Percentiles rank a stretch among this genome's conserved stretches.
phyloP scores from a whole-genome alignment of 306 rosid species.

The Cucurbita ficifolia region DNA sequence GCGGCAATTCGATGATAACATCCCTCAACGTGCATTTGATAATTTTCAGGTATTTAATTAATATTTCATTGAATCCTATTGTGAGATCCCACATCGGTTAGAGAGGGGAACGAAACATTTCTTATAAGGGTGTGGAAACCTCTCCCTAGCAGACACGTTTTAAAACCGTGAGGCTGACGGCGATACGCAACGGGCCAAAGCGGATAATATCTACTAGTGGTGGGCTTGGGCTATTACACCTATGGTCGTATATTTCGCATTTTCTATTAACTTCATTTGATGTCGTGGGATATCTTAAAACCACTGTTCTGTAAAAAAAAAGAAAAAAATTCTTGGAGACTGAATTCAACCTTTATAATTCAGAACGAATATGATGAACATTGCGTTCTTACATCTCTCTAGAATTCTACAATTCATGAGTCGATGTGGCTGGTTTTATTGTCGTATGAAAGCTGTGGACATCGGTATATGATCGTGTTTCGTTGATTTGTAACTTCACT shows the following conservation, averaged over 20 bases:
- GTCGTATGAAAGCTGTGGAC: neutral
- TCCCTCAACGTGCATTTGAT: constrained; percentile 71
- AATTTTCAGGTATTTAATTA: constrained; percentile 68
- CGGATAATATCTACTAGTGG: too few relatives aligned
- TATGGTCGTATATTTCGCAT: neutral
- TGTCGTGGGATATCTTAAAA: neutral
- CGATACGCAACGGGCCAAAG: too few relatives aligned
- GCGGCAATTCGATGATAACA: constrained; percentile 72
- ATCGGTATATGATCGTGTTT: neutral
- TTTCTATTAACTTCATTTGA: neutral
- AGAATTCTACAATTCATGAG: neutral
- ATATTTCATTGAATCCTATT: neutral
- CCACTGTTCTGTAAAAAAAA: too few relatives aligned
- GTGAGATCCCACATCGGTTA: too few relatives aligned
- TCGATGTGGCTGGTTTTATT: neutral
- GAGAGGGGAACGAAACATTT: too few relatives aligned
- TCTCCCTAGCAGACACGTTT: too few relatives aligned
- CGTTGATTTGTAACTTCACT: neutral
- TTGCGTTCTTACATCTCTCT: too few relatives aligned
- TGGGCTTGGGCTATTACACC: too few relatives aligned
- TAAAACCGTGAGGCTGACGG: too few relatives aligned
- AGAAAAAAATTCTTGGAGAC: neutral
- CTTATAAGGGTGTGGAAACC: too few relatives aligned
- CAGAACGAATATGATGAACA: neutral
- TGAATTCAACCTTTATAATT: neutral